These are phyloP conservation scores for Larix sibirica DNA, from an alignment of 83 land plant genomes.

Conservation along the genomic window DNA sequence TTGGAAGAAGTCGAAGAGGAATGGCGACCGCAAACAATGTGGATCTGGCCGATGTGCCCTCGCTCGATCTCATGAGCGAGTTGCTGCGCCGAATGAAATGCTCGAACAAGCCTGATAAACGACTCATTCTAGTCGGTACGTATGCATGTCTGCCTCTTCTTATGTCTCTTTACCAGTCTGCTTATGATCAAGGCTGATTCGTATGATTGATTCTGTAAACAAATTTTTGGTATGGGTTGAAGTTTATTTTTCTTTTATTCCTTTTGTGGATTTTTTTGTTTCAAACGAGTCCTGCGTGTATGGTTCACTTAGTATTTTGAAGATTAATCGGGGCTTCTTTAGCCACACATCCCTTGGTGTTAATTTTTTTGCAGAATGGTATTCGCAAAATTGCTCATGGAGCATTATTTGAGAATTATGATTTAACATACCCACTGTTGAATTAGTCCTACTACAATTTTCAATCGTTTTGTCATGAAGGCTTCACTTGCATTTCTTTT, in stretches of 20 bases:
- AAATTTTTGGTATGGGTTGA: not conserved
- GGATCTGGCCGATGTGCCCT: slow-evolving; percentile 65
- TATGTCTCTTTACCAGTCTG: no score
- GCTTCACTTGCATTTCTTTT: no score
- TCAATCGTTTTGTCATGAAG: no score
- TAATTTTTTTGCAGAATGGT: not conserved
- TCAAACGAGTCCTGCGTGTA: no score
- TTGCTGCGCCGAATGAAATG: slow-evolving; percentile 81
- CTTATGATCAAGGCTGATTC: not conserved
- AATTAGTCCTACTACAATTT: no score
- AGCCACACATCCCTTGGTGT: not conserved
- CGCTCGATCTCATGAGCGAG: slow-evolving; percentile 68
- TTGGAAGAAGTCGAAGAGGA: not conserved
- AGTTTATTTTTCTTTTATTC: not conserved
- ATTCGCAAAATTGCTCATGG: not conserved
- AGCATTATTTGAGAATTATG: not conserved
- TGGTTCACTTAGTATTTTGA: no score
- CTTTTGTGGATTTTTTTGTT: not conserved
- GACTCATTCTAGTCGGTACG: slow-evolving; percentile 70
- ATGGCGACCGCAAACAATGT: slow-evolving; percentile 16
- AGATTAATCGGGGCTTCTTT: no score
- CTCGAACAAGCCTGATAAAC: slow-evolving; percentile 66
- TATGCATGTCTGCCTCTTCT: no score
- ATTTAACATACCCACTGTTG: no score
- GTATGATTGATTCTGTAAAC: no score